Percentiles rank a stretch among this genome's conserved stretches.
These are phyloP conservation scores for Athelia sp. DNA, from an alignment of 1,284 basidiomycete genomes.

Conservation along the genomic window DNA sequence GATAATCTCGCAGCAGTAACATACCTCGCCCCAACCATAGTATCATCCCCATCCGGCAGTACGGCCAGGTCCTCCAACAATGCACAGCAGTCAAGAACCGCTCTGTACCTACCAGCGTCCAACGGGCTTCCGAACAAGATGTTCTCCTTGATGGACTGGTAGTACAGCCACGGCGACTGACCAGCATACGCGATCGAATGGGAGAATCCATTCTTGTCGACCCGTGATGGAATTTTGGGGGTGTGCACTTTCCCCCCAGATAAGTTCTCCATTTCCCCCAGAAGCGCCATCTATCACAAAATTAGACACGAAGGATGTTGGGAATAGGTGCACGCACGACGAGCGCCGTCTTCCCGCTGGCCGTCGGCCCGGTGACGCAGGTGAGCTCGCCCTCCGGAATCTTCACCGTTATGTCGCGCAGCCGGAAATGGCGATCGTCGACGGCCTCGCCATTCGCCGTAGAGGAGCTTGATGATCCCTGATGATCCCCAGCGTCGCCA, in stretches of 20 bases:
- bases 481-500: constrained; percentile 26
- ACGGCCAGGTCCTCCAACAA: constrained; percentile 59
- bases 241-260: constrained; percentile 49
- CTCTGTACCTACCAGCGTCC: constrained; percentile 47
- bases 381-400: constrained; percentile 59
- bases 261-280: constrained; percentile 56
- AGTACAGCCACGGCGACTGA: constrained; percentile 79
- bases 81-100: constrained; percentile 54
- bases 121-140: constrained; percentile 55
- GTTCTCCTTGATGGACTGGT: constrained; percentile 48
- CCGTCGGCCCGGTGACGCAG: constrained; percentile 57
- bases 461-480: constrained; percentile 9
- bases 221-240: constrained; percentile 53
- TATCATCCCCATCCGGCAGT: constrained; percentile 54
- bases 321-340: constrained; percentile 35
- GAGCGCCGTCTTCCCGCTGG: constrained; percentile 71
- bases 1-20: no score
- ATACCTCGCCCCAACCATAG: constrained; percentile 26
- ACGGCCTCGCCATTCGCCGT: constrained; percentile 3
- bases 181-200: constrained; percentile 80
- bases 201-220: constrained; percentile 61
- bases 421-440: constrained; percentile 43
- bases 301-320: constrained; percentile 1
- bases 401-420: constrained; percentile 48
- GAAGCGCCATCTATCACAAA: constrained; percentile 48